Percentiles rank a stretch among this genome's conserved stretches.
Conservation (phyloP, 1,139 yeast species). For the Yamadazyma diospyri region DNA sequence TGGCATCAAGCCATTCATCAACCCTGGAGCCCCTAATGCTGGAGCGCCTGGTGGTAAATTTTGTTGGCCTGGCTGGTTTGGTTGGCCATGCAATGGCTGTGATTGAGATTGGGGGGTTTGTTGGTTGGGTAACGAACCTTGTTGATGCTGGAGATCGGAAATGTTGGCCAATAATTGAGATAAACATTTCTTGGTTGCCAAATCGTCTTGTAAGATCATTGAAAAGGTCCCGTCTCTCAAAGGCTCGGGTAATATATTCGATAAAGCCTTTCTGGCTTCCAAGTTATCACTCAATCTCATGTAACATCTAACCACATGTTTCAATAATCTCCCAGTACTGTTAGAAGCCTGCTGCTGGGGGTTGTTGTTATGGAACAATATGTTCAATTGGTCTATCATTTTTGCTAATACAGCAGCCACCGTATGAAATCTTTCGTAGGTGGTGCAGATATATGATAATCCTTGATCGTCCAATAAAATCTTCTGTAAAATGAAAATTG, state of each 20-base stretch:
- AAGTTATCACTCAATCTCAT: conserved; percentile 84
- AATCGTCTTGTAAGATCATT: conserved; percentile 75
- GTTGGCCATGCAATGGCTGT: conserved; percentile 3
- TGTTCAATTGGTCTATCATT: conserved; percentile 79
- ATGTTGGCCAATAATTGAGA: conserved; percentile 78
- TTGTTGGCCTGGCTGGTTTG: conserved; percentile 3
- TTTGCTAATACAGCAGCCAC: conserved; percentile 83
- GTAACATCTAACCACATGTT: conserved; percentile 93
- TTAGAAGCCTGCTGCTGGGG: conserved; percentile 24
- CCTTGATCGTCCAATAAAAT: conserved; percentile 91
- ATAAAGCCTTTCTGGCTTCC: conserved; percentile 86
- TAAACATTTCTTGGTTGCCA: conserved; percentile 82
- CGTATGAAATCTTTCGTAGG: conserved; percentile 91
- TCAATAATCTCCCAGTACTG: conserved; percentile 75
- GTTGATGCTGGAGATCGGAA: conserved; percentile 30
- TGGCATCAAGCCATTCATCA: conserved; percentile 4
- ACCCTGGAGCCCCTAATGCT: conserved; percentile 3
- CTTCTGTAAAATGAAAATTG: conserved; percentile 90
- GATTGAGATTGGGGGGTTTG: conserved; percentile 2
- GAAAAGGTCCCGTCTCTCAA: conserved; percentile 90
- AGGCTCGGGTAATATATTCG: conserved; percentile 81
- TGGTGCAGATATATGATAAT: conserved; percentile 85
- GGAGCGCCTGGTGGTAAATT: conserved; percentile 1
- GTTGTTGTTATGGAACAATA: conserved; percentile 12
- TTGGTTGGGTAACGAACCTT: conserved; percentile 2